Base-by-base conservation (phyloP, 1,284 basidiomycete species). In the Termitomyces sp. region DNA sequence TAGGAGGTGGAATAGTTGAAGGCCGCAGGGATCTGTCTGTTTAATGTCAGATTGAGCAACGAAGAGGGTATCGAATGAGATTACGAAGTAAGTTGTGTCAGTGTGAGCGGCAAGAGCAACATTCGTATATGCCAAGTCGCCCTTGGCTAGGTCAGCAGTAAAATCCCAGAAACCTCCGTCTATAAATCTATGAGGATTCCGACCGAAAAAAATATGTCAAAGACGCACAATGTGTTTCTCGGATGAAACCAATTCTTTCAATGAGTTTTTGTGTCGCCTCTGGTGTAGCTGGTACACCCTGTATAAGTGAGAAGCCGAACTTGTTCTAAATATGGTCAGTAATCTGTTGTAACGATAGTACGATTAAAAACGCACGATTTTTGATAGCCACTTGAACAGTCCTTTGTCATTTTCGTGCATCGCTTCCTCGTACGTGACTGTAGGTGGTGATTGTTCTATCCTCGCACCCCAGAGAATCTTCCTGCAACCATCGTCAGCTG, bases 91-190 rank as follows among this genome's bases (percentile, higher is more conserved):
- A 1, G 95, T 96, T 45, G 91, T 97, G 64, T 98, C 96, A 1
- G 95, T 98, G 67, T 99, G 96, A 0, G 93, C 93, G 7, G 83
- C 85, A 5, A 99, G 80, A 0, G 88, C 88, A 38, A 97, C 70
- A 18, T 87, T 91, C 7, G 93, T 95, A 70, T 99, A 99, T 18
- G 88, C 86, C 5, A 92, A 86, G 66, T 98, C 95, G 18, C 93
- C 93, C 64, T 91, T 93, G 10, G 88, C 84, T 18, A 97, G 79
- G 65, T 97, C 86, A 0, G 94, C 86, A 0, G 94, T 97, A 64
- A 99, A 97, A 64, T 97, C 93, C 95, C 96, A 99, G 70, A 98
- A 96, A 46, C 85, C 84, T 31, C 92, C 93, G 61, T 95, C 91
- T 93, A 54, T 1, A 46, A 28, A 42, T 13, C 42, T 38, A 43